phyloP scores from a whole-genome alignment of 148 eudicot genomes.

The Heliosperma pusillum region DNA sequence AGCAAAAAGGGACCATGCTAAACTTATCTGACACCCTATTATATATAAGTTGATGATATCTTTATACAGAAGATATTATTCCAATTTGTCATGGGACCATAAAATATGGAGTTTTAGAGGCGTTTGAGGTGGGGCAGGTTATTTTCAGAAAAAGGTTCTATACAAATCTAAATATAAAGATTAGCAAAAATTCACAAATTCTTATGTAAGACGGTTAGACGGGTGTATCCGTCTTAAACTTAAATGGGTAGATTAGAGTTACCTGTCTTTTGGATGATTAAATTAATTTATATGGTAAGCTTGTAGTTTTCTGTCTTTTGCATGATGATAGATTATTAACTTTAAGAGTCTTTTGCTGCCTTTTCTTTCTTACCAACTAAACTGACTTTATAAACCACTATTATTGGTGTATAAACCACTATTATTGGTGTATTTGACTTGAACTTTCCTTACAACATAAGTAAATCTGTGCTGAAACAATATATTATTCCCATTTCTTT shows the following conservation, averaged over 20 bases:
- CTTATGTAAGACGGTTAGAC: no score
- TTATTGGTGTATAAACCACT: slow-evolving; percentile 5
- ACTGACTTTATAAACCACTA: slow-evolving; percentile 21
- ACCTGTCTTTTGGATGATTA: no score
- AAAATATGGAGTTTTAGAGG: not conserved
- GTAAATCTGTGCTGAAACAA: not conserved
- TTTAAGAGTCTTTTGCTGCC: not conserved
- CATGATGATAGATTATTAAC: not conserved
- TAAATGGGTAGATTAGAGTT: no score
- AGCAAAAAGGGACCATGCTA: slow-evolving; percentile 19
- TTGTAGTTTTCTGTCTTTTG: not conserved
- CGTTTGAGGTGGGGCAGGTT: not conserved
- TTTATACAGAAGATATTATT: slow-evolving; percentile 20
- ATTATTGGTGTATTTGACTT: slow-evolving; percentile 3
- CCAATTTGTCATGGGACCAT: slow-evolving; percentile 17
- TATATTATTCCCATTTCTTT: slow-evolving; percentile 17
- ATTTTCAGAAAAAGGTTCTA: slow-evolving; percentile 5
- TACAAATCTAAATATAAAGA: not conserved
- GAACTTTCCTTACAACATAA: not conserved
- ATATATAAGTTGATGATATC: slow-evolving; percentile 16
- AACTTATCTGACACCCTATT: slow-evolving; percentile 4
- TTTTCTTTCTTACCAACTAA: slow-evolving; percentile 22
- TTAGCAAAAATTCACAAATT: no score
- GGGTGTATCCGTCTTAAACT: no score
- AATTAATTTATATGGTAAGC: slow-evolving; percentile 1